Percentiles rank a stretch among this genome's conserved stretches.
Evolutionary conservation across 164 flowering plant species (phyloP).

Genomic region (Magnolia sinica): DNA sequence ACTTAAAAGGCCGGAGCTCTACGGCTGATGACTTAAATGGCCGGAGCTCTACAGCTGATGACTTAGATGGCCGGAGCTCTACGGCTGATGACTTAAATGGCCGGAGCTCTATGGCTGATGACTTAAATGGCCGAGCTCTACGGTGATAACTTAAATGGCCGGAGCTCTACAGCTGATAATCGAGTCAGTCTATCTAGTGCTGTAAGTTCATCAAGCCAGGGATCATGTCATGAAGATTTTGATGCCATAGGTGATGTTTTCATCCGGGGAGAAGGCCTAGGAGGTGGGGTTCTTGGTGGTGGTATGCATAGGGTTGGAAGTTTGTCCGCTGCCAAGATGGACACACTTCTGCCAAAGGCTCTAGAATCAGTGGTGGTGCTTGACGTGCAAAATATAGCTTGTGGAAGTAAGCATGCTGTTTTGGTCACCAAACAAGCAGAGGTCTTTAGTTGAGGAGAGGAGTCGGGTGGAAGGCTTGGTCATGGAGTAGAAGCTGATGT

Average conservation of each 20-base stretch:
- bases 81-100: too few relatives aligned
- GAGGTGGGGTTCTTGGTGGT: slow-evolving; percentile 71
- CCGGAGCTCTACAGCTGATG: slow-evolving; percentile 58
- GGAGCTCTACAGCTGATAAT: slow-evolving; percentile 43
- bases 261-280: slow-evolving; percentile 84
- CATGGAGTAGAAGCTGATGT: slow-evolving; percentile 79
- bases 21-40: slow-evolving; percentile 37
- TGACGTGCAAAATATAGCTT: slow-evolving; percentile 75
- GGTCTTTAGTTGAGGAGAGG: slow-evolving; percentile 92
- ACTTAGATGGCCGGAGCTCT: slow-evolving; percentile 38
- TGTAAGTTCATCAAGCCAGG: slow-evolving; percentile 86
- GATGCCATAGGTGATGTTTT: slow-evolving; percentile 84
- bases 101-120: too few relatives aligned
- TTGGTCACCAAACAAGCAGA: slow-evolving; percentile 85
- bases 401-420: slow-evolving; percentile 79
- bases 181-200: slow-evolving; percentile 92
- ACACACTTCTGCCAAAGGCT: slow-evolving; percentile 69
- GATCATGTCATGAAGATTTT: slow-evolving; percentile 72
- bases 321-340: slow-evolving; percentile 35
- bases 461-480: slow-evolving; percentile 88
- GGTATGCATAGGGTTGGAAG: slow-evolving; percentile 41
- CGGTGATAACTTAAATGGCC: slow-evolving; percentile 30
- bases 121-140: too few relatives aligned
- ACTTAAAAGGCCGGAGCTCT: slow-evolving; percentile 50
- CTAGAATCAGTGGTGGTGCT: slow-evolving; percentile 71